These are phyloP conservation scores for Canariomyces notabilis DNA, from an alignment of 2,329 filamentous ascomycete genomes.

Conservation along the genomic window DNA sequence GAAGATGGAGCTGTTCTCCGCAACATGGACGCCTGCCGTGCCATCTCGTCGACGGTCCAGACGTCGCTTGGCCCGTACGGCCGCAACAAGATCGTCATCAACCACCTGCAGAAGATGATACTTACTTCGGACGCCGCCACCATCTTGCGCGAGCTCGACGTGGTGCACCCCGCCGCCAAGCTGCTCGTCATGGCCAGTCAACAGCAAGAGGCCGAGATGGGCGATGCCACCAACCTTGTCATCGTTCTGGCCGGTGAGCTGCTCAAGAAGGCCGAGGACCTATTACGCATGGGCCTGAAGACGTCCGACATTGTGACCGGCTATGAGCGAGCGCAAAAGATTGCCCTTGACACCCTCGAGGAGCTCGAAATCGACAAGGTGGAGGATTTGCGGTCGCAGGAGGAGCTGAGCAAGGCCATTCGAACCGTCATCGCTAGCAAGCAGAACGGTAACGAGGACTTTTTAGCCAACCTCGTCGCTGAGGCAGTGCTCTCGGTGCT, in stretches of 20 bases:
- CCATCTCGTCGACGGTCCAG: constrained; percentile 93
- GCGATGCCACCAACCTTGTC: constrained; percentile 95
- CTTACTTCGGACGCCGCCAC: constrained; percentile 96
- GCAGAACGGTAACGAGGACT: constrained; percentile 88
- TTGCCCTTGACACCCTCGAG: constrained; percentile 79
- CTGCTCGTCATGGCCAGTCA: constrained; percentile 97
- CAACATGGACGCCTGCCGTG: constrained; percentile 97
- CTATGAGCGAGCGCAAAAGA: constrained; percentile 90
- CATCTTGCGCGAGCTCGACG: constrained; percentile 94
- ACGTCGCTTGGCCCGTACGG: constrained; percentile 96
- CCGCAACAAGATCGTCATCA: constrained; percentile 99
- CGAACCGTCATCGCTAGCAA: constrained; percentile 94
- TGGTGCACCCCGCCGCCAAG: constrained; percentile 96
- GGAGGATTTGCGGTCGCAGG: constrained; percentile 71
- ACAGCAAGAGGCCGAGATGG: constrained; percentile 98
- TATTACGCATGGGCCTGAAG: constrained; percentile 94
- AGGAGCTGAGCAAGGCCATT: constrained; percentile 90
- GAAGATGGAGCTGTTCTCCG: constrained; percentile 98
- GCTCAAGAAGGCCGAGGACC: constrained; percentile 92
- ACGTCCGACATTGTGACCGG: constrained; percentile 95
- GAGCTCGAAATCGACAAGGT: constrained; percentile 89
- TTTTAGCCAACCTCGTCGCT: constrained; percentile 79
- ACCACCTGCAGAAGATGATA: constrained; percentile 99
- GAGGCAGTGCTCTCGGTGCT: constrained; percentile 82
- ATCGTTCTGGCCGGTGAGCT: constrained; percentile 94